Base-by-base conservation (phyloP, 1,284 basidiomycete genomes). In the Rhodotorula mucilaginosa region DNA sequence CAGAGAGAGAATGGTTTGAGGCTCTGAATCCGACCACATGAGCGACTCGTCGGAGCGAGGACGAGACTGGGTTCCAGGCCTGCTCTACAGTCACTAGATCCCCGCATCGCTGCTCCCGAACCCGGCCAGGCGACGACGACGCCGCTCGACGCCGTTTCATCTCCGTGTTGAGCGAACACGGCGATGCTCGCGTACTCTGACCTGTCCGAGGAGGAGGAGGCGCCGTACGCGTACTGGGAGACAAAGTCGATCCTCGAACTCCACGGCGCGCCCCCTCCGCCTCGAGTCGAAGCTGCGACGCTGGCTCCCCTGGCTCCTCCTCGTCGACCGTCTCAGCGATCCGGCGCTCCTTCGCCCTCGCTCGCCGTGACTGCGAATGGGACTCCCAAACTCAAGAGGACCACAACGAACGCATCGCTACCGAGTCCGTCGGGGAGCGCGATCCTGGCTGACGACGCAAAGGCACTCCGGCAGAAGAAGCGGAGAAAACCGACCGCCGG, bases 341-440 rank as follows among this genome's bases (percentile, higher is more conserved):
- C 56, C 57, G 61, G 49, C 19, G 67, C 67, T 0, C 67, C 67
- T 10, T 63, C 61, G 10, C 67, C 67, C 34, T 68, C 67, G 1
- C 48, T 68, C 65, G 21, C 47, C 8, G 39, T 23, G 0, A 26
- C 46, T 3, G n/a, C 52, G 39, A 47, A 15, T 19, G 65, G 49
- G 7, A 69, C 67, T 3, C 61, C 64, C 19, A 62, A 62, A 15
- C 59, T 60, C 15, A 70, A 70, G 21, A 60, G 69, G 5, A 67
- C 65, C 1, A 67, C 65, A 5, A 52, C 60, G 19, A 49, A 29
- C 3, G 69, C 69, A 4, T 26, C 54, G 0, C 61, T 70, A 2
- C 69, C 69, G 7, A 67, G 64, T n/a, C 69, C 69, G 5, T 64
- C 69, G 2, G 58, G 26, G 4, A 26, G 16, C 54, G 8, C 3